Conservation (phyloP, 768 basidiomycete genomes). For the Trametopsis cervina region DNA sequence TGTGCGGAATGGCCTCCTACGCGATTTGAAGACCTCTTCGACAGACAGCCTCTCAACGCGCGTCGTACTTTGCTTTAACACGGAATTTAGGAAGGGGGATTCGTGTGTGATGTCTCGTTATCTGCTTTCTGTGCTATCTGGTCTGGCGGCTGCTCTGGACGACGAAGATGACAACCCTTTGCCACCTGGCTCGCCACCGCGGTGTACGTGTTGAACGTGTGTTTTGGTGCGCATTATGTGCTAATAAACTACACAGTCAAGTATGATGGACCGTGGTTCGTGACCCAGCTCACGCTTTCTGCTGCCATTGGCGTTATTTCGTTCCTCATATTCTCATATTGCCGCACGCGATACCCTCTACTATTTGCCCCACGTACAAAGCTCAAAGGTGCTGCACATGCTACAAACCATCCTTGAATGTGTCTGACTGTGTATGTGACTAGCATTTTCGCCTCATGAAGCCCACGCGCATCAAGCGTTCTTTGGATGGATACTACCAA, state of each 20-base stretch:
- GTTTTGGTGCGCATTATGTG: background rate
- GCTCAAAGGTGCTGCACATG: conserved; percentile 90
- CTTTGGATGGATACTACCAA: conserved; percentile 96
- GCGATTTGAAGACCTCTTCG: background rate
- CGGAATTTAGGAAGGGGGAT: no score
- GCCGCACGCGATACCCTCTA: conserved; percentile 81
- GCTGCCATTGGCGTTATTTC: conserved; percentile 68
- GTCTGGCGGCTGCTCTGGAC: background rate
- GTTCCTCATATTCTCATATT: conserved; percentile 86
- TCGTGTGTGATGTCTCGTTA: background rate
- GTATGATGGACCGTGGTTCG: conserved; percentile 94
- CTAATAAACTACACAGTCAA: conserved; percentile 40
- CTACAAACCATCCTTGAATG: no score
- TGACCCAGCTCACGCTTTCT: conserved; percentile 81
- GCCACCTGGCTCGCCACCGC: conserved; percentile 61
- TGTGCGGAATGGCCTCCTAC: background rate
- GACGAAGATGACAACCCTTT: conserved; percentile 18
- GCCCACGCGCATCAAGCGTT: conserved; percentile 82
- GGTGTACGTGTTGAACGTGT: conserved; percentile 33
- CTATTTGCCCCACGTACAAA: conserved; percentile 92
- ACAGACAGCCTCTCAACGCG: background rate
- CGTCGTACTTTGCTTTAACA: background rate
- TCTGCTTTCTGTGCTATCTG: background rate
- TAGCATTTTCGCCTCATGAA: conserved; percentile 91
- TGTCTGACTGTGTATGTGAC: no score